Conservation (phyloP, 495 filamentous ascomycete genomes). For the Neurospora sp. region DNA sequence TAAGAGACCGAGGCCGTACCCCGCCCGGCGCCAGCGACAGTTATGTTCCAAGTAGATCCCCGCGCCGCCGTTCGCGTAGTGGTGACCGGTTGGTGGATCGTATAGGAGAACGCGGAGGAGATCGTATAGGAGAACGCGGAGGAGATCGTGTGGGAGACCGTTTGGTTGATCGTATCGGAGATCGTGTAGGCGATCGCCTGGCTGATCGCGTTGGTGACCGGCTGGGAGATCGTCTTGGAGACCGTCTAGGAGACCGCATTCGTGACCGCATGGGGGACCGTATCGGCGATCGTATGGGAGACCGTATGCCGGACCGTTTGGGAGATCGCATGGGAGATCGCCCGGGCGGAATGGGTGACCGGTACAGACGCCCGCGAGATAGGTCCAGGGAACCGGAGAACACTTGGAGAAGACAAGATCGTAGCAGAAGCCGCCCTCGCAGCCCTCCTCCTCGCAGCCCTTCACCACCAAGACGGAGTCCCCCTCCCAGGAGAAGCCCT, state of each 20-base stretch:
- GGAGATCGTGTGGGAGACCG: conserved; percentile 9
- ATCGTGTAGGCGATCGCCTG: conserved; percentile 28
- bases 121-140: conserved; percentile 8
- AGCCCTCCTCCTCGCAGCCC: conserved; percentile 26
- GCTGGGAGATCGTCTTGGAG: conserved; percentile 6
- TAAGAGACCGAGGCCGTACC: conserved; percentile 26
- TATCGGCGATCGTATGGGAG: not conserved
- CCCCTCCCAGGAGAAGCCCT: conserved; percentile 21
- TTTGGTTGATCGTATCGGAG: conserved; percentile 20
- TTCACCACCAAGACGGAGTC: conserved; percentile 23
- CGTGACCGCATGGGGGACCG: not conserved
- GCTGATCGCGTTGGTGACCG: conserved; percentile 22
- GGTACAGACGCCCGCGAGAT: conserved; percentile 20
- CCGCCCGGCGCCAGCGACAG: conserved; percentile 24
- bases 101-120: conserved; percentile 15
- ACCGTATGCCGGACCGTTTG: not conserved
- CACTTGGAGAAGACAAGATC: conserved; percentile 12
- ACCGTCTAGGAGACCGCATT: not conserved
- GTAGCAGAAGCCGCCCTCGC: conserved; percentile 32
- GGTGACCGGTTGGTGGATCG: conserved; percentile 8
- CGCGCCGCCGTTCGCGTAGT: conserved; percentile 25
- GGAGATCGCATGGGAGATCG: not conserved
- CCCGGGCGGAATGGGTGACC: conserved; percentile 23
- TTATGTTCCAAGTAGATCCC: conserved; percentile 27
- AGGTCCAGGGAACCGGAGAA: conserved; percentile 21